phyloP scores from a whole-genome alignment of 2,329 filamentous ascomycete genomes.

The Pestalotiopsis sp. region DNA sequence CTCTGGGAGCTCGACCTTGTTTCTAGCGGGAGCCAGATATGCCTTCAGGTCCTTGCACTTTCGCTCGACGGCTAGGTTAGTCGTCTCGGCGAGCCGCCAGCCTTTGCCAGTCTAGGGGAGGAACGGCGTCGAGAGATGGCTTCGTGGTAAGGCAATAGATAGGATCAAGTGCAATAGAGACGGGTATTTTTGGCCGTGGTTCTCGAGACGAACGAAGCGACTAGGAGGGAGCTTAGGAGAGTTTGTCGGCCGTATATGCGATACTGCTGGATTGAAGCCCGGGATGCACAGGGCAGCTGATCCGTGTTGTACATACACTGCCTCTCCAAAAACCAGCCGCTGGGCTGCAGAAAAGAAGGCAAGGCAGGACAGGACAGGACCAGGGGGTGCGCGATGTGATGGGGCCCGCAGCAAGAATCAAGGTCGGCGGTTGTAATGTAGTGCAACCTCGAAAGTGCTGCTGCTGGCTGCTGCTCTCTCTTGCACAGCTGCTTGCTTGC shows the following conservation, averaged over 20 bases:
- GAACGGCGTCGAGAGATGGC: conserved; percentile 3
- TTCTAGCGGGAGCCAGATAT: conserved; percentile 10
- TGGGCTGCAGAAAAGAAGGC: not conserved
- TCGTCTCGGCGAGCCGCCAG: not conserved
- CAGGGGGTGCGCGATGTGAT: not conserved
- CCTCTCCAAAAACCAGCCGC: not conserved
- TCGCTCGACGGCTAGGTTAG: conserved; percentile 4
- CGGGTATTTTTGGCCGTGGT: not conserved
- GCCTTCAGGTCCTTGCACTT: conserved; percentile 1
- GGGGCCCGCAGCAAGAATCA: not conserved
- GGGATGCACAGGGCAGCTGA: not conserved
- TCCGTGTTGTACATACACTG: not conserved
- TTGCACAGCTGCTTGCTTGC: no score
- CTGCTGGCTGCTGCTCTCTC: not conserved
- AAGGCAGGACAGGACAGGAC: not conserved
- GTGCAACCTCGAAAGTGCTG: not conserved
- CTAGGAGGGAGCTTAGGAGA: not conserved
- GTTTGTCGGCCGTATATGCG: conserved; percentile 4
- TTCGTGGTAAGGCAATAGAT: not conserved
- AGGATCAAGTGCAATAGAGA: not conserved
- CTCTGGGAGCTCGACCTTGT: conserved; percentile 9
- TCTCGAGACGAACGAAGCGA: not conserved
- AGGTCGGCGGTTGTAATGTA: not conserved
- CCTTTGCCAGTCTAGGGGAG: not conserved
- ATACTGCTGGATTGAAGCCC: not conserved